phyloP scores from a whole-genome alignment of 164 flowering plant genomes.

The Cinnamomum micranthum region DNA sequence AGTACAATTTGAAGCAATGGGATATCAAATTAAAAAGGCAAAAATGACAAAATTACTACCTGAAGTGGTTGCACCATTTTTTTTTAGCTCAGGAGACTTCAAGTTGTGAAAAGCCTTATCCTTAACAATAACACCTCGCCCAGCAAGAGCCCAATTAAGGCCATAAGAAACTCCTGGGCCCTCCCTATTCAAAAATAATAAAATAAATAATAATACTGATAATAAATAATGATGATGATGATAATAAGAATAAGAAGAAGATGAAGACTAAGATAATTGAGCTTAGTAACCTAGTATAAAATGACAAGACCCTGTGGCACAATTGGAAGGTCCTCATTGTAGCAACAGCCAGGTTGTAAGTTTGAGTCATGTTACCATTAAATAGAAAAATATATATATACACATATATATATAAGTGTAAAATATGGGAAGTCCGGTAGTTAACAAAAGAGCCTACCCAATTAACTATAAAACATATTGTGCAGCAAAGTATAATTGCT shows the following conservation, averaged over 20 bases:
- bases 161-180: slow-evolving; percentile 39
- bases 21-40: neutral
- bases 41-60: slow-evolving; percentile 18
- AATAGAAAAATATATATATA: too few relatives aligned
- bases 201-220: neutral
- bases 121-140: slow-evolving; percentile 50
- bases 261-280: neutral
- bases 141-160: slow-evolving; percentile 53
- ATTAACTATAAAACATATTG: too few relatives aligned
- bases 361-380: too few relatives aligned
- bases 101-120: slow-evolving; percentile 53
- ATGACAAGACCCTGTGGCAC: too few relatives aligned
- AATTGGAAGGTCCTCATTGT: too few relatives aligned
- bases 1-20: neutral
- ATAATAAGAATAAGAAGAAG: too few relatives aligned
- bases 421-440: too few relatives aligned
- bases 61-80: slow-evolving; percentile 39
- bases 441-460: too few relatives aligned
- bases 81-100: slow-evolving; percentile 40
- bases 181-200: slow-evolving; percentile 23
- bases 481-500: too few relatives aligned
- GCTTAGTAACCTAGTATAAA: too few relatives aligned
- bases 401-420: too few relatives aligned
- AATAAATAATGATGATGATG: slow-evolving; percentile 6
- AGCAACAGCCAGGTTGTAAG: too few relatives aligned